Evolutionary conservation across 495 filamentous ascomycete species (phyloP).

Genomic region (Bryoglossum gracile): DNA sequence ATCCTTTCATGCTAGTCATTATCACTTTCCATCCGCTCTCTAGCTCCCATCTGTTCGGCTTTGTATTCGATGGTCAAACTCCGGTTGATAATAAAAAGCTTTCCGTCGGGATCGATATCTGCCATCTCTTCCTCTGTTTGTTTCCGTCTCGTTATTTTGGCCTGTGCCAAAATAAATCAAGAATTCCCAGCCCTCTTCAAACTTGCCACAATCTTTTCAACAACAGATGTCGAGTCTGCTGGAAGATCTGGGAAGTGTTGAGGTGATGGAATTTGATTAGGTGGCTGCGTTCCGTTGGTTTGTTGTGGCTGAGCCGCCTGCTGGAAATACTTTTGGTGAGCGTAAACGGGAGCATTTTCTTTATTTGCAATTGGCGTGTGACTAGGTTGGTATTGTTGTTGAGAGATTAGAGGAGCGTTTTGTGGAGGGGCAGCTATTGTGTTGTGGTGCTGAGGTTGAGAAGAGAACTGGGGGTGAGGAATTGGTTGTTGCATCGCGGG

Average conservation of each 20-base stretch:
- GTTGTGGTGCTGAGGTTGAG: background rate
- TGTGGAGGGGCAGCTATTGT: background rate
- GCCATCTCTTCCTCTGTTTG: too few species aligned
- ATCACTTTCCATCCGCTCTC: too few species aligned
- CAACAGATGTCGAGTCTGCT: constrained; percentile 38
- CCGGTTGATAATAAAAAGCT: too few species aligned
- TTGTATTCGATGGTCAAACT: too few species aligned
- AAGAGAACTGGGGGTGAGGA: background rate
- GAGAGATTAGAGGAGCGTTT: background rate
- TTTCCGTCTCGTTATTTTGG: too few species aligned
- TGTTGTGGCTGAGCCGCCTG: background rate
- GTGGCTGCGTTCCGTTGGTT: background rate
- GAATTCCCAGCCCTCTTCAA: constrained; percentile 31
- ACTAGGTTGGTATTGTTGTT: background rate
- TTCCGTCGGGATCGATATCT: too few species aligned
- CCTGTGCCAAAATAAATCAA: too few species aligned
- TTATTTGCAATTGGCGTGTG: background rate
- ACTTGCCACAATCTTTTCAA: constrained; percentile 43
- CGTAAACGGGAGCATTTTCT: constrained; percentile 8
- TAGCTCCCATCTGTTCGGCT: too few species aligned
- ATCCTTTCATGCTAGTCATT: too few species aligned
- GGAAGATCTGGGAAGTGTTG: constrained; percentile 31
- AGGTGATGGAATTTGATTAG: constrained; percentile 1
- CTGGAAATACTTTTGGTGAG: constrained; percentile 16
- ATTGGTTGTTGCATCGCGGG: background rate